Conservation (phyloP, 176 grass and related monocot species). For the Hsuehochloa calcarea region DNA sequence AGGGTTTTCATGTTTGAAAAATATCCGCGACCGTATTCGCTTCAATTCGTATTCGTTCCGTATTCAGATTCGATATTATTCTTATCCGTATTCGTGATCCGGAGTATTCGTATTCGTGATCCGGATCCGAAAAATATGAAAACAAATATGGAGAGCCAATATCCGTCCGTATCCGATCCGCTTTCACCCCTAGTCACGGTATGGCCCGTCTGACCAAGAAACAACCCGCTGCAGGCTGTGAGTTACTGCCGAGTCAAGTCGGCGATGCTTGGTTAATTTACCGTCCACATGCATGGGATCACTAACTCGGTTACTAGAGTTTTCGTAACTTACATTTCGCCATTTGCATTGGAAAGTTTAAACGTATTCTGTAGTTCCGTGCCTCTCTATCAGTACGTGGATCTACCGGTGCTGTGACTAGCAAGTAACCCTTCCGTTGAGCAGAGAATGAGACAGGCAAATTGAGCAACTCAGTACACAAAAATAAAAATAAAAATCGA, state of each 20-base stretch:
- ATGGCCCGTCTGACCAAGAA: too few species aligned
- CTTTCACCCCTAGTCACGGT: too few species aligned
- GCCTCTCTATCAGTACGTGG: not conserved
- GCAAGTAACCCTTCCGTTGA: not conserved
- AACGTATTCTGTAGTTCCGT: not conserved
- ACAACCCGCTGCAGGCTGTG: not conserved
- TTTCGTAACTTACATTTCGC: not conserved
- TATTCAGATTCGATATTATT: too few species aligned
- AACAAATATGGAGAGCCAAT: too few species aligned
- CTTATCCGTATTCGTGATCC: too few species aligned
- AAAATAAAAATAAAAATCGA: not conserved
- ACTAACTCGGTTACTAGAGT: not conserved
- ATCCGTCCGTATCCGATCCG: too few species aligned
- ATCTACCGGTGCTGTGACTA: not conserved
- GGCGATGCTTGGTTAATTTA: too few species aligned
- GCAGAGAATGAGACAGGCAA: not conserved
- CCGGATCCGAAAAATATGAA: too few species aligned
- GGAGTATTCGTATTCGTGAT: too few species aligned
- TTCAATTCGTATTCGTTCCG: too few species aligned
- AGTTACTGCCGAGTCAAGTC: not conserved
- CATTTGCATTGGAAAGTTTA: not conserved
- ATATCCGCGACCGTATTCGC: too few species aligned
- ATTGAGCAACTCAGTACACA: not conserved
- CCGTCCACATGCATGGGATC: not conserved
- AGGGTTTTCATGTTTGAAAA: too few species aligned